Conservation (phyloP, 345 rosid genomes). For the Salix purpurea region DNA sequence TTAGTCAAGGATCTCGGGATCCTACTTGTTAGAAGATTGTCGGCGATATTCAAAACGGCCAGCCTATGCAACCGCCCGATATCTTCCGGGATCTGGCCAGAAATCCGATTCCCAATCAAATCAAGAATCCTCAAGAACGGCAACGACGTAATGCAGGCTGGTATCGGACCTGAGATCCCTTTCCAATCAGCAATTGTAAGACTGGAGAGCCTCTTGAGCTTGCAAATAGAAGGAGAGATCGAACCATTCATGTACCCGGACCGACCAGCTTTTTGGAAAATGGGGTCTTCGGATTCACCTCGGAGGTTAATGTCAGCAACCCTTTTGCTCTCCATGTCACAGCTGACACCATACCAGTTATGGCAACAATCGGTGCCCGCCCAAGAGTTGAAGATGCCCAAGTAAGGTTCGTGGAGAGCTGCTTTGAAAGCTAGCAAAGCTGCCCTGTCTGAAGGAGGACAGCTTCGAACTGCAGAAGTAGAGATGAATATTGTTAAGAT, state of each 20-base stretch:
- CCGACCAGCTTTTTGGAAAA: slow-evolving; percentile 53
- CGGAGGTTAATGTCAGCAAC: slow-evolving; percentile 90
- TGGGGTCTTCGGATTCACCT: slow-evolving; percentile 86
- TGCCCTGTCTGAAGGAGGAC: slow-evolving; percentile 68
- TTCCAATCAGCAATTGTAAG: slow-evolving; percentile 85
- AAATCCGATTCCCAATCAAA: slow-evolving; percentile 61
- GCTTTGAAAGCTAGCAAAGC: slow-evolving; percentile 63
- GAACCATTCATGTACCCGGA: slow-evolving; percentile 78
- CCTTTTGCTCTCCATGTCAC: slow-evolving; percentile 54
- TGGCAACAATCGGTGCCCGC: slow-evolving; percentile 76
- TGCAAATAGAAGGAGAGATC: slow-evolving; percentile 61
- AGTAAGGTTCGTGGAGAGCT: slow-evolving; percentile 60
- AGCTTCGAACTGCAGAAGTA: slow-evolving; percentile 38
- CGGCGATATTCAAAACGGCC: slow-evolving; percentile 73
- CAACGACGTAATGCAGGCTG: slow-evolving; percentile 50
- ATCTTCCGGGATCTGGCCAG: slow-evolving; percentile 55
- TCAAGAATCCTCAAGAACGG: slow-evolving; percentile 72
- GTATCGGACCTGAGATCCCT: slow-evolving; percentile 78
- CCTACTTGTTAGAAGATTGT: slow-evolving; percentile 61
- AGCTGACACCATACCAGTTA: slow-evolving; percentile 86
- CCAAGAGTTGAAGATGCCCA: slow-evolving; percentile 84
- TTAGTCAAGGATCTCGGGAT: slow-evolving; percentile 59
- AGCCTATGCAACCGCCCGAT: slow-evolving; percentile 59
- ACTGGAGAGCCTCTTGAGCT: slow-evolving; percentile 56
- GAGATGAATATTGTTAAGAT: slow-evolving; percentile 19